Base-by-base conservation (phyloP, 2,329 filamentous ascomycete genomes). In the Karstenula rhodostoma region DNA sequence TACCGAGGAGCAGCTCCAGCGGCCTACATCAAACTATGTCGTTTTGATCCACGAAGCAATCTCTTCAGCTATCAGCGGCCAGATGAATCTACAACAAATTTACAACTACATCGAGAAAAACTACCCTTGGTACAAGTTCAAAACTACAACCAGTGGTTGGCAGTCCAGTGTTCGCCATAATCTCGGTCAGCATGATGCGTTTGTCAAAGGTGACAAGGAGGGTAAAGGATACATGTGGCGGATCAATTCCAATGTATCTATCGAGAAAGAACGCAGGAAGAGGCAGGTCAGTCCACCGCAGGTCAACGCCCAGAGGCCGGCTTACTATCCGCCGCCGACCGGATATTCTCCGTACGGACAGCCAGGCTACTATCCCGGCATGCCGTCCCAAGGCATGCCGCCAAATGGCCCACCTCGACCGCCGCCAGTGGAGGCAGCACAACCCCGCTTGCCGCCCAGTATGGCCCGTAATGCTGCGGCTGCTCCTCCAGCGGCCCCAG, bases 1-100 rank as follows among this genome's bases (percentile, higher is more conserved):
- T 73, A 92, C 90, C 1, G 87, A 89, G 37, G 91, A 93, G 70
- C 89, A 93, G 77, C 81, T 93, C 53, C 86, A 88, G 59, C 91
- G 92, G 76, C 87, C 87, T 2, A 83, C 82, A 4, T 83, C 85
- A 61, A 89, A 88, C 35, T 90, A 89, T 68, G 86, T 88, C 9
- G 83, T 87, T 27, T 81, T 89, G 44, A 87, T 89, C 56, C 87
- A 88, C 66, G 87, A 89, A 71, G 84, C 85, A 15, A 82, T 90
- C 32, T 83, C 85, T 1, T 83, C 86, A 40, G 83, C 86, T 40
- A 79, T 79, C 29, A 84, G 79, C 22, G 81, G 81, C 6, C 82
- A 85, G 59, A 87, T 89, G 80, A 87, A 88, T 49, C 77, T 90
- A 32, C 87, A 89, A 69, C 86, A 89, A 68, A 89, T 90, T 47